A percentile compares a stretch with the other conserved stretches of the same genome.
These are phyloP conservation scores for Houttuynia cordata DNA, from an alignment of 164 flowering plant species.

Conservation along the genomic window DNA sequence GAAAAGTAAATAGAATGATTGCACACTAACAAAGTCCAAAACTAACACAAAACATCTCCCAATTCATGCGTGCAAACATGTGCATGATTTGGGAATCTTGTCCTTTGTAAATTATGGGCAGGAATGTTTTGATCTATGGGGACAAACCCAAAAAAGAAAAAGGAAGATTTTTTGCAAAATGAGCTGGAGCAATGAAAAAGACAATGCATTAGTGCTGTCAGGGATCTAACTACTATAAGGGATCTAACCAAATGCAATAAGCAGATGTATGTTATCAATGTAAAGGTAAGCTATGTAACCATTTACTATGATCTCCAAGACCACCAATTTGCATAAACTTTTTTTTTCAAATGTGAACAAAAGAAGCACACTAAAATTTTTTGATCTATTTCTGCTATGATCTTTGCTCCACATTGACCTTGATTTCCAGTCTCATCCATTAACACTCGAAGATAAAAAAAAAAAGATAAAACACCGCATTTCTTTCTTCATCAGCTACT, in stretches of 20 bases:
- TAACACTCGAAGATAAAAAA: slow-evolving; percentile 1
- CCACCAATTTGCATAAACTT: slow-evolving; percentile 19
- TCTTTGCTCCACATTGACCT: slow-evolving; percentile 1
- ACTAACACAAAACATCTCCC: slow-evolving; percentile 2
- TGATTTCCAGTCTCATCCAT: slow-evolving; percentile 12
- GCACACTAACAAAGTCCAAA: slow-evolving; percentile 4
- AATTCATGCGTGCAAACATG: slow-evolving; percentile 2
- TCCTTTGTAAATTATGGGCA: slow-evolving; percentile 23
- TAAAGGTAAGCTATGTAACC: slow-evolving; percentile 5
- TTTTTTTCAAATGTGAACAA: slow-evolving; percentile 13
- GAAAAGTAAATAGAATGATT: no score
- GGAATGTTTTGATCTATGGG: slow-evolving; percentile 31
- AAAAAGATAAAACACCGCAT: neutral
- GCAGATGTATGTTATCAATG: neutral
- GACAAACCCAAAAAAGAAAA: slow-evolving; percentile 23
- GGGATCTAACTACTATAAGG: no score
- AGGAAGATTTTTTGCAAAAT: slow-evolving; percentile 22
- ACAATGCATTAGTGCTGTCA: no score
- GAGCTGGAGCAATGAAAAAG: slow-evolving; percentile 19
- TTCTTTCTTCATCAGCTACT: slow-evolving; percentile 4
- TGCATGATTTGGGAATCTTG: slow-evolving; percentile 19
- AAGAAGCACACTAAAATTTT: slow-evolving; percentile 15
- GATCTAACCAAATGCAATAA: neutral
- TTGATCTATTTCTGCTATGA: slow-evolving; percentile 16
- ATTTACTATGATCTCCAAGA: slow-evolving; percentile 7